phyloP scores from a whole-genome alignment of 2,329 filamentous ascomycete genomes.

The Neocucurbitaria cava region DNA sequence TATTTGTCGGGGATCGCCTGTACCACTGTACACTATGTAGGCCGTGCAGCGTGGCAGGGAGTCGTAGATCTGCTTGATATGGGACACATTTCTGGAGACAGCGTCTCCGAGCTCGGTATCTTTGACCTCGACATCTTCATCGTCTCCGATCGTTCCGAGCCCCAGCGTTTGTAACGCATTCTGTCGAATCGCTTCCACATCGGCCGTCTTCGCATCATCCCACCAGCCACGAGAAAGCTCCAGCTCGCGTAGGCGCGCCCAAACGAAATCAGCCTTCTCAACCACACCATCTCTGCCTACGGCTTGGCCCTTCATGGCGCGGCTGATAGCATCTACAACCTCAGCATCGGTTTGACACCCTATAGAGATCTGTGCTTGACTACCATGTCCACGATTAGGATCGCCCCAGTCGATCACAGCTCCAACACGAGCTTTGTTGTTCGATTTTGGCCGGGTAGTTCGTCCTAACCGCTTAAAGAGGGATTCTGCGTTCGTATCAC shows the following conservation, averaged over 20 bases:
- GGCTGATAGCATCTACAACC: constrained; percentile 63
- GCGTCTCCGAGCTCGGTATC: constrained; percentile 51
- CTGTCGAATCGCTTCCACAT: constrained; percentile 39
- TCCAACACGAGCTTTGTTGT: constrained; percentile 55
- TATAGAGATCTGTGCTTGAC: constrained; percentile 62
- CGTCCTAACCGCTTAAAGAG: constrained; percentile 80
- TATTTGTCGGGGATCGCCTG: constrained; percentile 66
- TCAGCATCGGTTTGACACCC: constrained; percentile 64
- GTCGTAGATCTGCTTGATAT: constrained; percentile 62
- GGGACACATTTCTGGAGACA: constrained; percentile 58
- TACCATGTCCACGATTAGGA: constrained; percentile 67
- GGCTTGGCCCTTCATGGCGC: constrained; percentile 58
- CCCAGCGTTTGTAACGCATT: constrained; percentile 35
- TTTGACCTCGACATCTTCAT: constrained; percentile 31
- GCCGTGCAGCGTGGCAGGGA: constrained; percentile 65
- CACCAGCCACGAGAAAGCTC: constrained; percentile 68
- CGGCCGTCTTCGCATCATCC: constrained; percentile 57
- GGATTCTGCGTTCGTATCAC: constrained; percentile 80
- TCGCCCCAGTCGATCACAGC: constrained; percentile 92
- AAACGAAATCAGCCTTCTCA: constrained; percentile 67
- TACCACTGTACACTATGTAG: constrained; percentile 70
- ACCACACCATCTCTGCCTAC: constrained; percentile 52
- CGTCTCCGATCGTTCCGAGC: constrained; percentile 19
- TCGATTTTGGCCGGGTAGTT: constrained; percentile 58
- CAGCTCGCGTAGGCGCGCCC: constrained; percentile 68